Evolutionary conservation across 2,329 filamentous ascomycete species (phyloP).

Genomic region (Thyridium curvatum): DNA sequence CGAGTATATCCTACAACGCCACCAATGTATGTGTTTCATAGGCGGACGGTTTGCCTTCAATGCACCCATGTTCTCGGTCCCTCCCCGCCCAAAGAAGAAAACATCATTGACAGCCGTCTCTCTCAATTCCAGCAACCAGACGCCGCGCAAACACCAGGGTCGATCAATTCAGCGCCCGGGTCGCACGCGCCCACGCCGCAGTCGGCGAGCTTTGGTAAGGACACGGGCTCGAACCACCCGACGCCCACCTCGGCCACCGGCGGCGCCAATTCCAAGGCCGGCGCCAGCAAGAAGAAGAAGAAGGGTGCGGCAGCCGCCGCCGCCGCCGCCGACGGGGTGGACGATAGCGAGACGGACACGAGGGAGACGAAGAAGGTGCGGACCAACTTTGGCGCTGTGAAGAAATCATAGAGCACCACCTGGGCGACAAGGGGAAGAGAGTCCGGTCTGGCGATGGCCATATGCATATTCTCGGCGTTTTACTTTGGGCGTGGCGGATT

Average conservation of each 20-base stretch:
- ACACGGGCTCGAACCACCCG: conserved; percentile 38
- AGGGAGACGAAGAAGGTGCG: conserved; percentile 47
- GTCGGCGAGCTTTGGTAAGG: conserved; percentile 43
- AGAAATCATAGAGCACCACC: conserved; percentile 32
- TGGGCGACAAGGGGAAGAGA: too few species aligned
- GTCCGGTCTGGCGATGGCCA: too few species aligned
- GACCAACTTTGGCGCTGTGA: conserved; percentile 50
- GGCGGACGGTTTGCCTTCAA: too few species aligned
- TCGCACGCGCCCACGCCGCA: conserved; percentile 48
- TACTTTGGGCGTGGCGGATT: too few species aligned
- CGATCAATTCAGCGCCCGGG: conserved; percentile 33
- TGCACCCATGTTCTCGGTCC: not conserved
- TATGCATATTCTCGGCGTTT: too few species aligned
- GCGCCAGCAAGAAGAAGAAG: conserved; percentile 45
- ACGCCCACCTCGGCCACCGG: conserved; percentile 49
- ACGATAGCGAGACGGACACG: conserved; percentile 55
- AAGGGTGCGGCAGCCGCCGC: conserved; percentile 30
- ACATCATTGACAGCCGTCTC: not conserved
- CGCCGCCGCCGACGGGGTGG: conserved; percentile 10
- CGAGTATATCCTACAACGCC: conserved; percentile 55
- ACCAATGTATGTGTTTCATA: conserved; percentile 25
- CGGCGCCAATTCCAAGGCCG: conserved; percentile 25
- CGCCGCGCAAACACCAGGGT: conserved; percentile 32
- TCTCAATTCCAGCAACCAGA: conserved; percentile 22
- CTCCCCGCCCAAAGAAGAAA: conserved; percentile 3